phyloP scores from a whole-genome alignment of 306 rosid species.

The Cucumis sativus region Cucumber_9930_V3 NC_026655.2:25509501-25510000 shows the following conservation, averaged over 20 bases:
- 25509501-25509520: slow-evolving; percentile 46
- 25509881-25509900: slow-evolving; percentile 79
- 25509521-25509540: slow-evolving; percentile 69
- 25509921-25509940: slow-evolving; percentile 91
- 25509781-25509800: slow-evolving; percentile 31
- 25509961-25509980: neutral
- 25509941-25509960: slow-evolving; percentile 53
- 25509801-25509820: neutral
- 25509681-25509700: neutral
- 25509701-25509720: slow-evolving; percentile 17
- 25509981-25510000: slow-evolving; percentile 6
- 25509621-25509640: slow-evolving; percentile 75
- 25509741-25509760: slow-evolving; percentile 93
- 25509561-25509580: slow-evolving; percentile 47
- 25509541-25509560: slow-evolving; percentile 93
- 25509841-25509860: slow-evolving; percentile 18
- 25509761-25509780: slow-evolving; percentile 75
- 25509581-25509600: slow-evolving; percentile 76
- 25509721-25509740: slow-evolving; percentile 96
- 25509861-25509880: slow-evolving; percentile 83
- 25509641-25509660: neutral
- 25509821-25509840: neutral
- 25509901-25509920: slow-evolving; percentile 89
- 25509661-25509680: slow-evolving; percentile 8
- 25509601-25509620: slow-evolving; percentile 76